Base-by-base conservation (phyloP, 2,329 filamentous ascomycete species). In the Stachybotrys chartarum region DNA sequence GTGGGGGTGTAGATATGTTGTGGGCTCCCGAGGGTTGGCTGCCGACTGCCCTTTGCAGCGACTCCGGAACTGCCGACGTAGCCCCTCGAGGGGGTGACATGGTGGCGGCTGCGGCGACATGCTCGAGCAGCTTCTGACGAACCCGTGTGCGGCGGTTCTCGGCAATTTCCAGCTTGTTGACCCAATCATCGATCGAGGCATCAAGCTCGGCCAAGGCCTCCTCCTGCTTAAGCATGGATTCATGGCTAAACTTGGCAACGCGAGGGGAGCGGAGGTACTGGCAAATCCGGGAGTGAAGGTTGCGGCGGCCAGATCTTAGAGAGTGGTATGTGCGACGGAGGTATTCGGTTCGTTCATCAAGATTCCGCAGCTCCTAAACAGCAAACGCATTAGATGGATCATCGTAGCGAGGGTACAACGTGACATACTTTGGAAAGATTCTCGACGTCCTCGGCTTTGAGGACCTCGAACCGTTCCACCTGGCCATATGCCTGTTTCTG, bases 281-380 rank as follows among this genome's bases (percentile, higher is more conserved):
- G 70, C 90, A 89, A 72, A 92, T 90, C 49, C 89, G 82, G 7
- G 81, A 80, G 65, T 92, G 89, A 5, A 92, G 79, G 66, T 88
- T 90, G 60, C 88, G 86, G 31, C 89, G 85, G 1, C 87, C 88
- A n/a, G 84, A 80, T 14, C 88, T 82, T 16, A 93, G 79, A 6
- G 87, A 89, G 53, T 82, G 86, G 71, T 91, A 89, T 0, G 88
- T 92, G 58, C 83, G 86, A 50, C 88, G 84, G 51, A 92, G 82
- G 64, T 91, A 91, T 61, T 91, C 87, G 55, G 86, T 88, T 55
- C 88, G 83, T 66, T 90, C 86, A 63, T 92, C 88, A n/a, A 92
- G 77, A 56, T 81, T 83, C 52, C 85, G 83, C 54, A 91, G 84
- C 72, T 92, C 89, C 82, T 87, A 60, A 60, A 30, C 54, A 30